Percentiles rank a stretch among this genome's conserved stretches.
Conservation (phyloP, 805 yeast genomes). For the Pichia pseudocactophila region DNA sequence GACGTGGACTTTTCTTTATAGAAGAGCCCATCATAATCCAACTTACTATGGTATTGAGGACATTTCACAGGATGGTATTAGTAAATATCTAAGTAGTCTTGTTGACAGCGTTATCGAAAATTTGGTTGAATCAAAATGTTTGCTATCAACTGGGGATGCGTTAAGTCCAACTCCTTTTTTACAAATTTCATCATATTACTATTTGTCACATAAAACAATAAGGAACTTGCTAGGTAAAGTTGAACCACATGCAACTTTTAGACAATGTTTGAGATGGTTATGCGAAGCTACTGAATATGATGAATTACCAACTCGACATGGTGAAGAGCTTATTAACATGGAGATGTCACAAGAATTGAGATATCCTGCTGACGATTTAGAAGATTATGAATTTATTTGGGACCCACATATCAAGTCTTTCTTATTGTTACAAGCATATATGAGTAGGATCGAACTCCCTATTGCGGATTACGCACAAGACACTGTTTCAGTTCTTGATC, state of each 20-base stretch:
- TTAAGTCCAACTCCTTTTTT: conserved; percentile 69
- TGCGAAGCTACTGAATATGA: conserved; percentile 69
- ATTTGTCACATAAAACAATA: conserved; percentile 84
- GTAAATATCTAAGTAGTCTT: conserved; percentile 49
- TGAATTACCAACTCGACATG: conserved; percentile 84
- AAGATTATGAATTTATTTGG: conserved; percentile 59
- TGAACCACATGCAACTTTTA: conserved; percentile 35
- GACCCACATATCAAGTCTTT: conserved; percentile 81
- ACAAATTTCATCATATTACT: conserved; percentile 82
- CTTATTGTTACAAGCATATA: conserved; percentile 62
- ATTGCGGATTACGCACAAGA: conserved; percentile 94
- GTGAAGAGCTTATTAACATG: conserved; percentile 78
- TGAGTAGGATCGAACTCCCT: conserved; percentile 69
- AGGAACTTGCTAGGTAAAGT: conserved; percentile 55
- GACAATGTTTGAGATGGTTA: conserved; percentile 54
- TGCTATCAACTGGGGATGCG: conserved; percentile 41
- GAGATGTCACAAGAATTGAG: conserved; percentile 73
- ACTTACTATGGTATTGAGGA: conserved; percentile 70
- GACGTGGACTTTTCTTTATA: conserved; percentile 67
- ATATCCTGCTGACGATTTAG: conserved; percentile 48
- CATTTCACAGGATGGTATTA: conserved; percentile 43
- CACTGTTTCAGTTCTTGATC: conserved; percentile 87
- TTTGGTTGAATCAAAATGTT: conserved; percentile 66
- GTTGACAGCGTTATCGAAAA: conserved; percentile 63
- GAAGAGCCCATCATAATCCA: conserved; percentile 71